Percentiles rank a stretch among this genome's conserved stretches.
These are phyloP conservation scores for Rhizopogon vulgaris DNA, from an alignment of 768 basidiomycete species.

Conservation along the genomic window DNA sequence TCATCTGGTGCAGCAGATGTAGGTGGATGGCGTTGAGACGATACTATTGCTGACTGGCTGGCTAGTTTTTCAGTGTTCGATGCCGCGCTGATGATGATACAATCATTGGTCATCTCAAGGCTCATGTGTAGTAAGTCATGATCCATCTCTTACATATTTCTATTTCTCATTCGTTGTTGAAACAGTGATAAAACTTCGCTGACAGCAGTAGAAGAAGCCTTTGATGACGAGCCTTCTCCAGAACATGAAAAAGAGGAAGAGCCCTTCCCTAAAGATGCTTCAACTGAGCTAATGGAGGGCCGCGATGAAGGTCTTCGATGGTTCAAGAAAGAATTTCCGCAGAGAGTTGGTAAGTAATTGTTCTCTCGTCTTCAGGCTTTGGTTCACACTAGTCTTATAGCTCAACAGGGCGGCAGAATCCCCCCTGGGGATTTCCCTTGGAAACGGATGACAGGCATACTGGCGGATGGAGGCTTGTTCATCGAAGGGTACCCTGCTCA, in stretches of 20 bases:
- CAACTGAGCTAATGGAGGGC: not conserved
- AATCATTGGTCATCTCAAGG: slow-evolving; percentile 7
- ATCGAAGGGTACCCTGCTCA: not conserved
- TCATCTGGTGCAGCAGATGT: not conserved
- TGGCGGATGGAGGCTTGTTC: not conserved
- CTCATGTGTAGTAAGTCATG: slow-evolving; percentile 10
- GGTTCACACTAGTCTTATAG: not conserved
- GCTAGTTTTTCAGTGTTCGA: slow-evolving; percentile 4
- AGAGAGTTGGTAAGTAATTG: not conserved
- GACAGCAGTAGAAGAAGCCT: not conserved
- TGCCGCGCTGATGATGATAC: slow-evolving; percentile 3
- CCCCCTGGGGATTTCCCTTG: not conserved
- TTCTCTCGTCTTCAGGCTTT: not conserved
- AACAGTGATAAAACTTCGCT: not conserved
- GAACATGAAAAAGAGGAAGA: not conserved
- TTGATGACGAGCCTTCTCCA: not conserved
- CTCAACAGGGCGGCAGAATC: not conserved
- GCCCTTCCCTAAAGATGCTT: not conserved
- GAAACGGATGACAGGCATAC: not conserved
- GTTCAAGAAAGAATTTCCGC: not conserved
- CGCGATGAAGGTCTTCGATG: not conserved
- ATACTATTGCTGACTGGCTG: not conserved
- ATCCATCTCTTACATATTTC: not conserved
- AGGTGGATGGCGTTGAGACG: not conserved
- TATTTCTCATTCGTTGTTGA: not conserved